Percentiles rank a stretch among this genome's conserved stretches.
Conservation (phyloP, 805 yeast genomes). For the Starmerella sirachaensis region DNA sequence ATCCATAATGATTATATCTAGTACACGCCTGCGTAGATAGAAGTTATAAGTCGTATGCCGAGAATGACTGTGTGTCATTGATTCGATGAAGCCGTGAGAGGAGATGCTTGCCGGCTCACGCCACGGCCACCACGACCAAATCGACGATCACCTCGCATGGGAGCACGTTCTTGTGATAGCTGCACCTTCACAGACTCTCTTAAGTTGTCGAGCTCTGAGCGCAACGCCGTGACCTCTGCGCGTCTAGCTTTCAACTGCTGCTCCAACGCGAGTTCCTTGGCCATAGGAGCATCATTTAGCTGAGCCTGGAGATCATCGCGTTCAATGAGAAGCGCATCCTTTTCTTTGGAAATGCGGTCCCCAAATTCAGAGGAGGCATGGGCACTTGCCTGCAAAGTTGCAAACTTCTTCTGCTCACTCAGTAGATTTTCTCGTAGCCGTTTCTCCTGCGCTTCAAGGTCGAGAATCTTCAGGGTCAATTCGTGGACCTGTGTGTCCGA, state of each 20-base stretch:
- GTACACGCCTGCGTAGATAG: too few species aligned
- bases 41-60: too few species aligned
- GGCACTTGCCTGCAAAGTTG: constrained; percentile 24
- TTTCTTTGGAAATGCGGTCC: constrained; percentile 9
- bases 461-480: not conserved
- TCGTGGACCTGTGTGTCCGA: not conserved
- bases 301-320: constrained; percentile 39
- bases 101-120: constrained; percentile 11
- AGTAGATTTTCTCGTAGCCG: constrained; percentile 27
- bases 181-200: constrained; percentile 26
- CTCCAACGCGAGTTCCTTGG: constrained; percentile 22
- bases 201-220: constrained; percentile 22
- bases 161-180: constrained; percentile 5
- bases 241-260: constrained; percentile 26
- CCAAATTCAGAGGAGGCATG: constrained; percentile 24
- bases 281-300: constrained; percentile 29
- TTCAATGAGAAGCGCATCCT: constrained; percentile 14
- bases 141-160: constrained; percentile 11
- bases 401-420: constrained; percentile 31
- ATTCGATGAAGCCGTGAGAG: constrained; percentile 3
- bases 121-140: constrained; percentile 16
- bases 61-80: too few species aligned
- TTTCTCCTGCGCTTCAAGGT: constrained; percentile 4
- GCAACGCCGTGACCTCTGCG: constrained; percentile 23
- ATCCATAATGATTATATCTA: too few species aligned